Evolutionary conservation across 1,284 basidiomycete species (phyloP), one percentile per base, ranked within the genome.

Genomic region (Ganoderma lingzhi): DNA sequence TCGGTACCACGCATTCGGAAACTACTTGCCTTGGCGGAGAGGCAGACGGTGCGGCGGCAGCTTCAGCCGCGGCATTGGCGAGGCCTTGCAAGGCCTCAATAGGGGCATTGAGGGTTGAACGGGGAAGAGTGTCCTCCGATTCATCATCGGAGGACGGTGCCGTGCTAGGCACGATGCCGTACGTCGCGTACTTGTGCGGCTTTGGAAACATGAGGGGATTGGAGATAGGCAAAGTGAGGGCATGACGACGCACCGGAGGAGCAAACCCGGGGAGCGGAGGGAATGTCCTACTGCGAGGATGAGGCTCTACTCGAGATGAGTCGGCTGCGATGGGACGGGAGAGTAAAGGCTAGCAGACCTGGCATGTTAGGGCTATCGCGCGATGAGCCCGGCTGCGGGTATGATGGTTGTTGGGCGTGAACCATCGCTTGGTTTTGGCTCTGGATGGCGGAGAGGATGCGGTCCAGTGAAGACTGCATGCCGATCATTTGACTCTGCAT

Each of bases 11-110:
- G 56, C 28, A 4, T 9, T 28, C 39, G 68, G 60, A 65, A 59
- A 59, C 56, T 61, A 66, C 70, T 17, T 66, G 62, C 72, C 70
- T 67, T 2, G 72, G 72, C 19, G 72, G 70, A 6, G 70, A 71
- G 8, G 70, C 64, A 41, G 72, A 73, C 2, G 93, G 88, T 2
- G 86, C 92, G 4, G 93, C 92, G 0, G 96, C 95, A 2, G 96
- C 94, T 80, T 96, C 95, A 32, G 95, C 96, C 5, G 96, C 96
- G 2, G 96, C 96, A 78, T 97, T 97, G 15, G 96, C 96, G 58
- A 97, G 84, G 2, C 95, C 95, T 78, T 97, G 94, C 42, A 97
- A 84, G 5, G 96, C 96, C 78, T 97, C 96, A 69, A 97, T 97
- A 0, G 96, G 96, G 0, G 96, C 95, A 71, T 93, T 95, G 72